Conservation (phyloP, 2,329 filamentous ascomycete species). For the Monilinia vaccinii-corymbosi region DNA sequence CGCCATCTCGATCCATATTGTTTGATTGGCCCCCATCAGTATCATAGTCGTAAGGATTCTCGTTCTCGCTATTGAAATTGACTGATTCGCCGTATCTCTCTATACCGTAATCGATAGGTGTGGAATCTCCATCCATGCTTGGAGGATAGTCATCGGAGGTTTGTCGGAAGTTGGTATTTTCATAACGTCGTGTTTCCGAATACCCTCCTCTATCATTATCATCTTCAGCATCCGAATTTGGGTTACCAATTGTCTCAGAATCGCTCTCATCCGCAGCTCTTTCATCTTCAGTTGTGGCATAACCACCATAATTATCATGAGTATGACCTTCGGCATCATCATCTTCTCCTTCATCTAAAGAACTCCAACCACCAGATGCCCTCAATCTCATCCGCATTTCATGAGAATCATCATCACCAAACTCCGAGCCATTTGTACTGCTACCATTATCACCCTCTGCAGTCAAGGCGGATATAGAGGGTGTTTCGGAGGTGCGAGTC, state of each 20-base stretch:
- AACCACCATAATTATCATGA: constrained; percentile 14
- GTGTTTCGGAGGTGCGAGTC: constrained; percentile 9
- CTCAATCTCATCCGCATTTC: constrained; percentile 15
- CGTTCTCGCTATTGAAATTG: background rate
- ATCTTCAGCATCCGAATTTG: constrained; percentile 20
- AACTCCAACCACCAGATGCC: constrained; percentile 27
- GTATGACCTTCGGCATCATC: constrained; percentile 15
- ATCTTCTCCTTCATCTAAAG: constrained; percentile 27
- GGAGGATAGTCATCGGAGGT: background rate
- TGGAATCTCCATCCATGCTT: background rate
- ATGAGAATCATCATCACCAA: constrained; percentile 19
- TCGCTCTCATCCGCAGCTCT: constrained; percentile 20
- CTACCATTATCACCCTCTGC: constrained; percentile 16
- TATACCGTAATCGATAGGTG: background rate
- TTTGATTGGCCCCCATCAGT: constrained; percentile 19
- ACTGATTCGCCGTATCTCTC: background rate
- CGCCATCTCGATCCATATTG: constrained; percentile 28
- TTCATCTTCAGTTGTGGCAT: constrained; percentile 17
- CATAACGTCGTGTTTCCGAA: constrained; percentile 19
- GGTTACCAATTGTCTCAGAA: constrained; percentile 25
- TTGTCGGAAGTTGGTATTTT: constrained; percentile 8
- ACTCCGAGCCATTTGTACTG: constrained; percentile 22
- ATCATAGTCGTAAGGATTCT: background rate
- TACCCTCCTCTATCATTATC: constrained; percentile 19
- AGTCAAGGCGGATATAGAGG: constrained; percentile 17